Evolutionary conservation across 371 early-diverging fungal species (phyloP), one percentile per base, ranked within the genome.

Genomic region (Astathelohania contejeani): DNA sequence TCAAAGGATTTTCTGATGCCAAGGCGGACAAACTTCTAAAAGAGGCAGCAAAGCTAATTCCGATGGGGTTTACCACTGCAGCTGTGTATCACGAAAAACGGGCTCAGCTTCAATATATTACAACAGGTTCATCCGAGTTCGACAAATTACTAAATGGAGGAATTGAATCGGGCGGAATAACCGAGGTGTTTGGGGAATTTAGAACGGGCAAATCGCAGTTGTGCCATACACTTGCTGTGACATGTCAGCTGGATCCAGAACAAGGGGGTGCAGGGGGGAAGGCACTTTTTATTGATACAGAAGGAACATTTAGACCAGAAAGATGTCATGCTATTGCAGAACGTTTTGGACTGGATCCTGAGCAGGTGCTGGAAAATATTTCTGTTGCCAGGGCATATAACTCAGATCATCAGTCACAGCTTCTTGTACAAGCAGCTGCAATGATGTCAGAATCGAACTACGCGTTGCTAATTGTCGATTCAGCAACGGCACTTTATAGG

Each of bases 161-260:
- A 18, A 80, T 97, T 50, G 98, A 97, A 70, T 90, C 94, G 1
- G 95, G 98, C 0, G 80, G 84, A 2, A 95, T 97, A 53, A 97
- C 98, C 16, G 98, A 97, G 69, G 77, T 97, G 1, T 97, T 94
- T 82, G 98, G 98, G 22, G 98, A 97, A 74, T 97, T 95, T 71
- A 78, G 98, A 63, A 95, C 98, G 1, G 98, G 98, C 64, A 97
- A 97, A 76, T 87, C 88, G 57, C 98, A 97, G 73, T 56, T 97
- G 16, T 95, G 98, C 72, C 95, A 94, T 67, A 93, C 87, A 55
- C 72, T 94, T 16, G 88, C 98, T 0, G 93, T 95, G 18, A 88
- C 90, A 16, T 88, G 88, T 62, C 98, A 95, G 81, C 79, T 96
- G 22, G 82, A 85, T 1, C 61, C 74, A 7, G 78, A 81, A 19